These are phyloP conservation scores for Coemansia sp. DNA, from an alignment of 192 early-diverging fungal species.

Conservation along the genomic window DNA sequence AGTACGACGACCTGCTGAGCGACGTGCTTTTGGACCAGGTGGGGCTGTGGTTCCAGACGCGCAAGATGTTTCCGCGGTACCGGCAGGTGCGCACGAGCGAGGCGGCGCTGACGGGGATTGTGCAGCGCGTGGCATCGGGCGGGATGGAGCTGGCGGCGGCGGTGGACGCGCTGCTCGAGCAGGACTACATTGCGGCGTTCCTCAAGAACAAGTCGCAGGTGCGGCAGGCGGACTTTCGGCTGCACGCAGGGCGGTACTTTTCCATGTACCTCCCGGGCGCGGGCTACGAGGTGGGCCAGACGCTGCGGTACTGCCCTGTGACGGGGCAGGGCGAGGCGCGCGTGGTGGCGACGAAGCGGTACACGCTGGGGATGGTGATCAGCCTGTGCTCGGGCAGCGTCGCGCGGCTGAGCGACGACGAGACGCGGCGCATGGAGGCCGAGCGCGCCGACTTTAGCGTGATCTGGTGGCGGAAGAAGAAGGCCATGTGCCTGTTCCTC, in stretches of 20 bases:
- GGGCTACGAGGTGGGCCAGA: constrained; percentile 64
- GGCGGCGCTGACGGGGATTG: constrained; percentile 3
- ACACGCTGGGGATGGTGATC: constrained; percentile 37
- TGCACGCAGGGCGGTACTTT: constrained; percentile 60
- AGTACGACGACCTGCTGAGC: constrained; percentile 52
- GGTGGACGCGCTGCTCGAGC: constrained; percentile 24
- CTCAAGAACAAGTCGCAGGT: constrained; percentile 30
- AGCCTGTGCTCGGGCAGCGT: constrained; percentile 55
- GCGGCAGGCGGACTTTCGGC: constrained; percentile 24
- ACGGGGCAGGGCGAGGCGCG: constrained; percentile 34
- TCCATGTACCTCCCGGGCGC: constrained; percentile 62
- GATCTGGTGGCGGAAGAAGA: constrained; percentile 60
- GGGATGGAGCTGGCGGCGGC: constrained; percentile 12
- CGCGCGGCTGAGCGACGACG: constrained; percentile 46
- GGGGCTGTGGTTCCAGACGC: constrained; percentile 44
- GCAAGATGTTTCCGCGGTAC: constrained; percentile 47
- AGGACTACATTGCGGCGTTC: constrained; percentile 32
- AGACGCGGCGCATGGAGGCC: constrained; percentile 34
- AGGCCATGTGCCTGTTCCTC: constrained; percentile 60
- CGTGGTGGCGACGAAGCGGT: constrained; percentile 37
- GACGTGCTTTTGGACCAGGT: constrained; percentile 49
- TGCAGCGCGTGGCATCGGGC: constrained; percentile 26
- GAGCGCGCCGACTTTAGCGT: constrained; percentile 62
- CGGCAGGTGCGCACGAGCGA: constrained; percentile 21
- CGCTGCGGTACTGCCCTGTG: constrained; percentile 55